Conservation (phyloP, 2,329 filamentous ascomycete genomes). For the Phyllosticta ampelicida region DNA sequence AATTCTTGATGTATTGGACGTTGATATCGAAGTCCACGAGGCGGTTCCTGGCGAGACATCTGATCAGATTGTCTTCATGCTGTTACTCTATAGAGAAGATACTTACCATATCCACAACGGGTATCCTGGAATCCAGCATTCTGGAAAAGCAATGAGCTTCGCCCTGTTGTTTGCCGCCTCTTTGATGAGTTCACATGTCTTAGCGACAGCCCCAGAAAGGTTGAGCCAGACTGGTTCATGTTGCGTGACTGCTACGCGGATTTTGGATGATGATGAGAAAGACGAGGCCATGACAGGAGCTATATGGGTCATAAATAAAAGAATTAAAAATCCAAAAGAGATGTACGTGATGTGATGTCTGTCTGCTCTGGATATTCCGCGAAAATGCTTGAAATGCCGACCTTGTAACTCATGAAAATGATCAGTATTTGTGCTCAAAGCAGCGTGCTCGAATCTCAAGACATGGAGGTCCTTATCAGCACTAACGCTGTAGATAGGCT, state of each 20-base stretch:
- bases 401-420: too few relatives aligned
- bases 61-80: too few relatives aligned
- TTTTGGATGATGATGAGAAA: not conserved
- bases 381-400: too few relatives aligned
- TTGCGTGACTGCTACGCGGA: slow-evolving; percentile 42
- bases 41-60: slow-evolving; percentile 22
- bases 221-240: slow-evolving; percentile 53
- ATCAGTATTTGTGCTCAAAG: too few relatives aligned
- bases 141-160: slow-evolving; percentile 42
- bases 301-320: too few relatives aligned
- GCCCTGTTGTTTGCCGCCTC: slow-evolving; percentile 45
- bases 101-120: slow-evolving; percentile 37
- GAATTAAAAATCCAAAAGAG: too few relatives aligned
- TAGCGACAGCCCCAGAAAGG: slow-evolving; percentile 42
- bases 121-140: slow-evolving; percentile 38
- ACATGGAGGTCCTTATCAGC: too few relatives aligned
- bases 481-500: too few relatives aligned
- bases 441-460: too few relatives aligned
- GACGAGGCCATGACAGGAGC: too few relatives aligned
- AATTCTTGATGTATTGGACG: slow-evolving; percentile 36
- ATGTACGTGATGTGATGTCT: too few relatives aligned
- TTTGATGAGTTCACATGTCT: slow-evolving; percentile 47
- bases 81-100: not conserved
- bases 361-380: too few relatives aligned
- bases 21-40: slow-evolving; percentile 31